phyloP scores from a whole-genome alignment of 805 yeast species.

The Metschnikowia picachoensis region DNA sequence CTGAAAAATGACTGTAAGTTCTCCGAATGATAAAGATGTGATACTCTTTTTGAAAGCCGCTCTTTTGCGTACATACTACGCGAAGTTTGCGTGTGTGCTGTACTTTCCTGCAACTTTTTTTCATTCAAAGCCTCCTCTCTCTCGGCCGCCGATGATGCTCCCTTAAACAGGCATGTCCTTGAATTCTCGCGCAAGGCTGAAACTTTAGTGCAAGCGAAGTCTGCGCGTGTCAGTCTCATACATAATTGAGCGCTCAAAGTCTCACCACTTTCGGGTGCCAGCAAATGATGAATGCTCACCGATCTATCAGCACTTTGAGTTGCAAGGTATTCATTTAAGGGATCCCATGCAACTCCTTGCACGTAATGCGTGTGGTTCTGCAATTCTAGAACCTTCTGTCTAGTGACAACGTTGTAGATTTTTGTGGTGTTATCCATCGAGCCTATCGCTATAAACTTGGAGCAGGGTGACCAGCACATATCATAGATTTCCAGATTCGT shows the following conservation, averaged over 20 bases:
- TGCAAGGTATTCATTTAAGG: conserved; percentile 67
- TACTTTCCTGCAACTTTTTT: not conserved
- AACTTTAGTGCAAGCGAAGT: conserved; percentile 37
- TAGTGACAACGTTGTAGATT: conserved; percentile 56
- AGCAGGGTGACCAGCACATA: conserved; percentile 88
- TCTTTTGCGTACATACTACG: not conserved
- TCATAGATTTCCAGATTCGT: conserved; percentile 81
- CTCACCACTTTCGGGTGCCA: not conserved
- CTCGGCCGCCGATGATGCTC: too few species aligned
- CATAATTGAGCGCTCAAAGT: conserved; percentile 31
- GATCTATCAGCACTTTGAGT: conserved; percentile 90
- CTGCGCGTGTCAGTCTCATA: conserved; percentile 53
- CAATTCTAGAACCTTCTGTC: conserved; percentile 54
- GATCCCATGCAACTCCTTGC: conserved; percentile 98
- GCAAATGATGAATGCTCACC: conserved; percentile 46
- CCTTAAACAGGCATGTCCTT: not conserved
- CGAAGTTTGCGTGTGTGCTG: conserved; percentile 18
- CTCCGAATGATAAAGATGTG: conserved; percentile 69
- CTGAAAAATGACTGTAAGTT: conserved; percentile 88
- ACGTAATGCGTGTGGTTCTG: conserved; percentile 84
- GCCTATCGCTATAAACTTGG: conserved; percentile 73
- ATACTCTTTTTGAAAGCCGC: conserved; percentile 13
- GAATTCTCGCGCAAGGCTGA: not conserved
- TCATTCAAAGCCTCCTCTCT: not conserved
- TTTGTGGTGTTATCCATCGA: conserved; percentile 86